A percentile compares a stretch with the other conserved stretches of the same genome.
These are phyloP conservation scores for Tulasnella sp. DNA, from an alignment of 768 basidiomycete species.

Conservation along the genomic window DNA sequence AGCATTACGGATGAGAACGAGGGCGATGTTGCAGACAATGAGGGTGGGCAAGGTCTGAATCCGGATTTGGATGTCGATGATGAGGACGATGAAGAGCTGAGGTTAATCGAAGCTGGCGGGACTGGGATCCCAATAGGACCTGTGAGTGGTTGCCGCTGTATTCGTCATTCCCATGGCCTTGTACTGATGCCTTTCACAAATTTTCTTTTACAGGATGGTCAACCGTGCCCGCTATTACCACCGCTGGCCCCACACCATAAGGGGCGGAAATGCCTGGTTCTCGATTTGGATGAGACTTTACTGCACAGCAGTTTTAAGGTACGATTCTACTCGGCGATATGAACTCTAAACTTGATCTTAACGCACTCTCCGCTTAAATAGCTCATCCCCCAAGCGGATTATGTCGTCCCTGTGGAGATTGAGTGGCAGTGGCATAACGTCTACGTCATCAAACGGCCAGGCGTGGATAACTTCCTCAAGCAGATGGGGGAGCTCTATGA, in stretches of 20 bases:
- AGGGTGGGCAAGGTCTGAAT: background rate
- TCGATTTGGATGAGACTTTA: conserved; percentile 95
- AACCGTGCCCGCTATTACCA: conserved; percentile 78
- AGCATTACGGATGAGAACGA: conserved; percentile 57
- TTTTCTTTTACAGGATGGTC: conserved; percentile 55
- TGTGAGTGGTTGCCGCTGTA: conserved; percentile 38
- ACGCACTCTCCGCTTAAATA: conserved; percentile 27
- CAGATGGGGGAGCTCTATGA: conserved; percentile 99
- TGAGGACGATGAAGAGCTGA: conserved; percentile 80
- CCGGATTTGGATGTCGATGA: conserved; percentile 24
- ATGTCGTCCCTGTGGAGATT: conserved; percentile 97
- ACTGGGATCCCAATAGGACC: conserved; percentile 91
- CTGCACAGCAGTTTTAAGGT: conserved; percentile 99
- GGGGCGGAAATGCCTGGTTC: conserved; percentile 89
- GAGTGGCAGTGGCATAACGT: conserved; percentile 98
- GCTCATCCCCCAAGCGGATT: conserved; percentile 92
- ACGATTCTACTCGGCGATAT: conserved; percentile 17
- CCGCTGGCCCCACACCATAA: conserved; percentile 68
- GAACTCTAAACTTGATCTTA: background rate
- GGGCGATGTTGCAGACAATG: conserved; percentile 32
- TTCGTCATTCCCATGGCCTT: background rate
- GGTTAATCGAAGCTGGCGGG: conserved; percentile 81
- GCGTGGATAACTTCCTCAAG: conserved; percentile 93
- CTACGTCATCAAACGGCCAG: conserved; percentile 97
- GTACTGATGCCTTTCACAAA: conserved; percentile 7